phyloP scores from a whole-genome alignment of 2,329 filamentous ascomycete genomes.

The Aspergillus novofumigatus region DNA sequence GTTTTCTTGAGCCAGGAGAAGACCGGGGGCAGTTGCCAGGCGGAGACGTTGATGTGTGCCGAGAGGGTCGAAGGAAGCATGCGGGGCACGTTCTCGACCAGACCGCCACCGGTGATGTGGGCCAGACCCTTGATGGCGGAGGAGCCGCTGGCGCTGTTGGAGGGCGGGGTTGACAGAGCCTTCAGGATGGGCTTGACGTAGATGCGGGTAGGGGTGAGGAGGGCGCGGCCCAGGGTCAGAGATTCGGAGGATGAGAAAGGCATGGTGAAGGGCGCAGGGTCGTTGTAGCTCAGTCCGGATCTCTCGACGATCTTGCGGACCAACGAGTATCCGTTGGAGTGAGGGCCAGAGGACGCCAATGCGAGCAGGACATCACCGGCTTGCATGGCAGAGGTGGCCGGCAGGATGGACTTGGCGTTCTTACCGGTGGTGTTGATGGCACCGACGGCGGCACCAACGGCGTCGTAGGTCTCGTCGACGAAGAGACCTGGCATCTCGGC shows the following conservation, averaged over 20 bases:
- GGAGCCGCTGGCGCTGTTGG: constrained; percentile 25
- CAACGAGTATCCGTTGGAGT: constrained; percentile 98
- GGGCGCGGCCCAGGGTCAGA: constrained; percentile 61
- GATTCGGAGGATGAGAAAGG: constrained; percentile 69
- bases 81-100: constrained; percentile 89
- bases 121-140: constrained; percentile 81
- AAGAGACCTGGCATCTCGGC: constrained; percentile 99
- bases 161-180: constrained; percentile 51
- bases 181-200: constrained; percentile 81
- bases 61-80: constrained; percentile 78
- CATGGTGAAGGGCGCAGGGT: constrained; percentile 71
- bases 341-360: constrained; percentile 77
- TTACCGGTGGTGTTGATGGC: constrained; percentile 59
- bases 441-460: constrained; percentile 83
- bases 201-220: constrained; percentile 87
- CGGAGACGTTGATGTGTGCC: constrained; percentile 71
- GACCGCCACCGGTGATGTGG: constrained; percentile 93
- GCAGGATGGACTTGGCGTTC: constrained; percentile 63
- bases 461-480: constrained; percentile 82
- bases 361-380: constrained; percentile 82
- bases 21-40: constrained; percentile 72
- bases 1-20: constrained; percentile 80
- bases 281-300: constrained; percentile 66
- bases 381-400: constrained; percentile 69
- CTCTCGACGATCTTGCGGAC: constrained; percentile 81